Evolutionary conservation across 352 stramenopile genomes (phyloP), one percentile per base, ranked within the genome.

Genomic region (Phytophthora meadii): DNA sequence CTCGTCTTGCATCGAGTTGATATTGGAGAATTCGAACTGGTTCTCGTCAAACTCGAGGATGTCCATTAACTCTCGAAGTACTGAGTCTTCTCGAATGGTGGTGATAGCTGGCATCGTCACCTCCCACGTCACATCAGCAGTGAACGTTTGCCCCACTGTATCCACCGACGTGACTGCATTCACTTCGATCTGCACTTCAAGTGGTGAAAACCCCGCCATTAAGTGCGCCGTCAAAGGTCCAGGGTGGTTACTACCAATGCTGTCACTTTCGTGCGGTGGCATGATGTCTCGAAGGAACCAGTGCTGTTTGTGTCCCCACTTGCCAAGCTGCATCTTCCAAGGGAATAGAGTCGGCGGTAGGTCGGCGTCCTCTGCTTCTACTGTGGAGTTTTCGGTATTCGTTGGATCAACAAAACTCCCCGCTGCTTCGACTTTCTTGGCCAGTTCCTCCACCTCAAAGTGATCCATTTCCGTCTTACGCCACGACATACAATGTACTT

Each of bases 321-420:
- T 68, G 5, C 77, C 80, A 0, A 84, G 61, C 54, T 84, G 65
- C 80, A 89, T 87, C 50, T 84, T 87, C 80, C 80, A 89, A 10
- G 76, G 63, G 45, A 89, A 89, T 3, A 85, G 22, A 17, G 61
- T 72, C 14, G 65, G 56, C 14, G 69, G 59, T 8, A 72, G 30
- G 8, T 72, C 58, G 5, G 59, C 22, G 7, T 41, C 40, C 49
- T 68, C 50, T 37, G 57, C 39, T 15, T 51, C 57, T 7, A 68
- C 30, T 0, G 57, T 42, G 1, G 64, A 72, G 25, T 51, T 72
- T 15, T 47, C 27, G 0, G 9, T 37, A 28, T 68, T 56, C 4
- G 37, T 11, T 4, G 55, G 49, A 4, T 66, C 36, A 52, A 25
- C 14, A 22, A 44, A 25, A 32, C 19, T 50, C n/a, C 46, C 24